Evolutionary conservation across 2,329 filamentous ascomycete species (phyloP), one percentile per base, ranked within the genome.

Genomic region (Curvularia sp.): DNA sequence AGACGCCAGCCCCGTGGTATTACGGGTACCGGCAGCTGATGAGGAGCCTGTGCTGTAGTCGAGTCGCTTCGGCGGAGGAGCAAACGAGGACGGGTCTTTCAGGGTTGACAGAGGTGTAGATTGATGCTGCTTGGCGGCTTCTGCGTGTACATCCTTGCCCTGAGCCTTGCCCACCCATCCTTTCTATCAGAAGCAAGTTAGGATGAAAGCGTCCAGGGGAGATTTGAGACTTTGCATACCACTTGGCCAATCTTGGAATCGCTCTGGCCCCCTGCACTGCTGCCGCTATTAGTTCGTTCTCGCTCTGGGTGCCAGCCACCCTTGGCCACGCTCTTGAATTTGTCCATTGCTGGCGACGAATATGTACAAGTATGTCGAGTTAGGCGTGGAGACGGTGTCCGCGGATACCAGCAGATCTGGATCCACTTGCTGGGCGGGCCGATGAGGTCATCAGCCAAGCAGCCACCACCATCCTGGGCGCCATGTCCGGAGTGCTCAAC

Each of bases 31-130:
- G 2, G n/a, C 49, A 35, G 56, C 49, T 38, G 81, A 69, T 3
- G 81, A 77, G 6, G 75, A 76, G 13, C 76, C 77, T 56, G 80
- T 78, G 71, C 84, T 78, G 63, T 82, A 83, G 49, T 81, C 80
- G 56, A 81, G 76, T 61, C 71, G 89, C 68, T 86, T 93, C 0
- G 93, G 93, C 26, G 93, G 93, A 24, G 92, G 91, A 2, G 86
- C 92, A 73, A 96, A 97, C 15, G 87, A 85, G 1, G 86, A 76
- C 1, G 92, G 93, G 72, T 97, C 92, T 73, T 87, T 88, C 30
- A 97, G 83, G 3, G 86, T 83, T 8, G 87, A 82, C 43, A 96
- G 79, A 1, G 93, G 92, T 15, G 83, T 82, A 6, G 85, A 83
- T 52, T 83, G 78, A 63, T 87, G 86, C 24, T 84, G 80, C 28